Percentiles rank a stretch among this genome's conserved stretches.
Conservation (phyloP, 1,284 basidiomycete genomes). For the Microbotryomycetes sp. region DNA sequence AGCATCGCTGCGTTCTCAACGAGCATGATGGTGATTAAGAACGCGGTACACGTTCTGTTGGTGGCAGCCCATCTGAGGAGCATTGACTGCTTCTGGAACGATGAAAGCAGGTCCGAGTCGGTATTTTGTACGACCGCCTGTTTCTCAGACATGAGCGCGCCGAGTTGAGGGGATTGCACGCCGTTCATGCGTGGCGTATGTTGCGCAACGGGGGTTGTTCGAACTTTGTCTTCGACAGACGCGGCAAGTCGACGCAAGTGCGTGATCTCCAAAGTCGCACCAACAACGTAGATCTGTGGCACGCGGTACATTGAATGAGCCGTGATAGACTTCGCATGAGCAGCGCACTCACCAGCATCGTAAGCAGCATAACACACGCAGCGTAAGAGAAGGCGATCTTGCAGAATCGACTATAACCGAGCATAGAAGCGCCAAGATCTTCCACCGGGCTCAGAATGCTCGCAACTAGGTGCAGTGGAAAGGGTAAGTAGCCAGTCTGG, state of each 20-base stretch:
- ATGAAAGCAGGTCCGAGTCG: neutral
- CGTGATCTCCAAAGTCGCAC: slow-evolving; percentile 5
- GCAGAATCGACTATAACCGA: neutral
- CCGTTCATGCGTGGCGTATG: neutral
- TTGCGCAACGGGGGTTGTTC: neutral
- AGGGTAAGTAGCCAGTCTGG: no score
- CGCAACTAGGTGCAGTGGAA: no score
- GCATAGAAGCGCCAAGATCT: neutral
- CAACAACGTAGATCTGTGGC: slow-evolving; percentile 10
- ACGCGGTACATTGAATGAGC: neutral
- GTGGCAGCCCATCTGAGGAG: slow-evolving; percentile 15
- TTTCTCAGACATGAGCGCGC: neutral
- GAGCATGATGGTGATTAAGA: slow-evolving; percentile 10
- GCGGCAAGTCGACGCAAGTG: neutral
- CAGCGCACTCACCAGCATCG: slow-evolving; percentile 3
- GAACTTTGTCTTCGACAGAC: neutral
- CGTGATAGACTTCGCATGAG: neutral
- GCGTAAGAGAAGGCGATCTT: neutral
- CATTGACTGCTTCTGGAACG: neutral
- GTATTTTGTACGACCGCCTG: neutral
- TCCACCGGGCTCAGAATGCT: slow-evolving; percentile 1
- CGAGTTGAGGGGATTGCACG: neutral
- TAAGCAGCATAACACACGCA: neutral
- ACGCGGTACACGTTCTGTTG: slow-evolving; percentile 10
- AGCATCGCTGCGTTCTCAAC: neutral